Evolutionary conservation across 2,329 filamentous ascomycete genomes (phyloP), one percentile per base, ranked within the genome.

Genomic region (Diaporthe vexans): DNA sequence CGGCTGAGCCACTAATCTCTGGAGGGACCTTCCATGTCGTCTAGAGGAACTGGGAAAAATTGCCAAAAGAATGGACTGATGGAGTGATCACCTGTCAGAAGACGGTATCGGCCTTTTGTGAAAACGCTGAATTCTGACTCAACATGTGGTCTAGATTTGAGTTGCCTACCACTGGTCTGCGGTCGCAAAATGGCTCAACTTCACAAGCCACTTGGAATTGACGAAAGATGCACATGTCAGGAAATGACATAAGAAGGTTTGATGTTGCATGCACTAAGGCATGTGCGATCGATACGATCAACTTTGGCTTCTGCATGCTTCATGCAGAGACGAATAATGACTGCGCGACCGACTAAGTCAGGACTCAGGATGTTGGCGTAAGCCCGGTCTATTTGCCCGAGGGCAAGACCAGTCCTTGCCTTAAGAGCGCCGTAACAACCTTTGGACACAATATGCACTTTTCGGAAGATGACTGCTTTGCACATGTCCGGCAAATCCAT

Each of bases 151-250:
- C 59, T 24, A 29, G 24, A 63, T 40, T 40, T 13, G 4, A n/a
- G 2, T 10, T 19, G 21, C 46, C 21, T 48, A 24, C n/a, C n/a
- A 37, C n/a, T 54, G 11, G 10, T n/a, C 26, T 24, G 8, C 1
- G 29, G 43, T 11, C 17, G 17, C 46, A 24, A 54, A 68, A 54
- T 54, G 48, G 63, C 63, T 54, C 63, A 54, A 68, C 48, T 52
- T 15, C 19, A 35, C 1, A 19, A 26, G 29, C 29, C 21, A 24
- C 24, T 43, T 7, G 6, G 11, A 26, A 33, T n/a, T 17, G 29
- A 11, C n/a, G 29, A 52, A 19, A 24, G n/a, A 21, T 26, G 48
- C 48, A 68, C 46, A 40, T 40, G 63, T 54, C 48, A 68, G n/a
- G 19, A 24, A 68, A 54, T 68, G 48, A 46, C 48, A 54, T 9